Percentiles rank a stretch among this genome's conserved stretches.
phyloP scores from a whole-genome alignment of 176 grass and related monocot species.

The Olyra latifolia region DNA sequence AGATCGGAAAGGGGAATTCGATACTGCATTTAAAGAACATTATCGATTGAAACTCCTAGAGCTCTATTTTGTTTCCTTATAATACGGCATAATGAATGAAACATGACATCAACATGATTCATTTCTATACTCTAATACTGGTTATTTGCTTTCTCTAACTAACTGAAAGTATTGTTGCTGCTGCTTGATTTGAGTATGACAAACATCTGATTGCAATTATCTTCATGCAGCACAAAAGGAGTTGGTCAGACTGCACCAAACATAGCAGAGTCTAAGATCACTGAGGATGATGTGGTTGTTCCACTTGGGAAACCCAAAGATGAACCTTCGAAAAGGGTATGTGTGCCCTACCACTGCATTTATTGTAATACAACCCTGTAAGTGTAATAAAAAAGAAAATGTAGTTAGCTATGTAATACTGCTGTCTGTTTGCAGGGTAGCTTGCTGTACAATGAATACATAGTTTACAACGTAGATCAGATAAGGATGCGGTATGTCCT shows the following conservation, averaged over 20 bases:
- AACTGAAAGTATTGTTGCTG: neutral
- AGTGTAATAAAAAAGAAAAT: neutral
- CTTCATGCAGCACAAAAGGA: conserved; percentile 81
- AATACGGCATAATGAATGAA: neutral
- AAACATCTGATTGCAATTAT: conserved; percentile 29
- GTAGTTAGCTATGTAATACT: neutral
- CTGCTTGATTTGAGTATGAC: conserved; percentile 3
- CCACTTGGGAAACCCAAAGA: conserved; percentile 78
- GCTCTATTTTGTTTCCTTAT: neutral
- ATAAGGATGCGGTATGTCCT: conserved; percentile 86
- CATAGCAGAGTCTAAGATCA: conserved; percentile 48
- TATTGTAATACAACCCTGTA: neutral
- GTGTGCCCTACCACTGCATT: neutral
- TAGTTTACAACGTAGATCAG: conserved; percentile 90
- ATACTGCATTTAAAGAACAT: neutral
- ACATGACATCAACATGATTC: neutral
- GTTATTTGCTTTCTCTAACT: neutral
- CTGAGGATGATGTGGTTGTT: conserved; percentile 63
- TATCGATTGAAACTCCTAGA: neutral
- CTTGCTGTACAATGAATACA: conserved; percentile 93
- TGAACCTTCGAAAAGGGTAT: conserved; percentile 51
- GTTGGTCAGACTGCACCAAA: conserved; percentile 62
- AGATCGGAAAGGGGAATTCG: neutral
- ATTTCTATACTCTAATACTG: neutral
- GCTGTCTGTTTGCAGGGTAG: conserved; percentile 61